Base-by-base conservation (phyloP, 352 stramenopile species). In the Phytophthora cryptogea region DNA sequence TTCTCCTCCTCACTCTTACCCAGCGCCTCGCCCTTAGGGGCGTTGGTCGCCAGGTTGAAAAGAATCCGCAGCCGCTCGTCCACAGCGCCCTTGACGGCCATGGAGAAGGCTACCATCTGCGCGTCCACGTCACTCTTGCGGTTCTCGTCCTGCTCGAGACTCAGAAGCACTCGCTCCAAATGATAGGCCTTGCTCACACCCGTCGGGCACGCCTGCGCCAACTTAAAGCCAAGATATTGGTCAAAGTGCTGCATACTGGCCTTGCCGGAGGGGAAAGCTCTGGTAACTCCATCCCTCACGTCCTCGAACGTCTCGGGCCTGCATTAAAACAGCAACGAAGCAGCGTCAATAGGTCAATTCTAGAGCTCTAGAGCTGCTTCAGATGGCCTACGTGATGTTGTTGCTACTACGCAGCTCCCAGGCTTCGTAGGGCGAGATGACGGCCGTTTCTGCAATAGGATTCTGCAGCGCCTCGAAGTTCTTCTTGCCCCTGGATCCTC, bases 391-490 rank as follows among this genome's bases (percentile, higher is more conserved):
- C 86, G 78, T 91, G 63, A 94, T 87, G 47, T 80, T 72, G 63
- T 94, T 94, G 32, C 69, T 78, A 59, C 78, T 90, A 36, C 86
- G 83, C 59, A 94, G 67, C 59, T 94, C 86, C 78, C 81, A 94
- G 36, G 86, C 86, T 60, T 94, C 86, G 62, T 92, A 94, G 30
- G 86, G 86, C 23, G 86, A 92, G 57, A 94, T 92, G 28, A 90
- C 76, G 39, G 86, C 79, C 2, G 57, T 53, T 49, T 94, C 86
- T 5, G 80, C 80, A 56, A 94, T 89, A 16, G 83, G 81, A 54
- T 69, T 71, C 71, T 92, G 86, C 59, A 84, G 28, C 31, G 63
- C 66, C 37, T 90, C 84, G 52, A 94, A 94, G 68, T 90, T 90
- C 51, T 87, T 90, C 59, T 91, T 92, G 63, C 80, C 79, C 32